Base-by-base conservation (phyloP, 495 filamentous ascomycete genomes). In the Xylaria castorea region DNA sequence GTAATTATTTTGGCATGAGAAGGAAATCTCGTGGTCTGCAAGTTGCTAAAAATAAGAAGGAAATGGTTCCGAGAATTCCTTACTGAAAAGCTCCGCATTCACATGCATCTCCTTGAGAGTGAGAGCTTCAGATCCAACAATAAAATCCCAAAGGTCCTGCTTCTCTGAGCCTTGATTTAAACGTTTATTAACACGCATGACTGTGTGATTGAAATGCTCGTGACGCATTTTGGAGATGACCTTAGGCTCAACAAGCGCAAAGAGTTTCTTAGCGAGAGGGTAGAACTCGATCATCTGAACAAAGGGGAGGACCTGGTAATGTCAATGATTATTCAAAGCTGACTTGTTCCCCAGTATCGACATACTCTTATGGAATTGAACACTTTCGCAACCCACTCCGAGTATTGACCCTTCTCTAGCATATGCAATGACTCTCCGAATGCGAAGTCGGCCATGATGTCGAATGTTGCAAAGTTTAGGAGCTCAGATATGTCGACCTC, bases 391-490 rank as follows among this genome's bases (percentile, higher is more conserved):
- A 70, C 55, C 68, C 68, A 70, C 1, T 55, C 50, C 1, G 42
- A 50, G 57, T 70, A 70, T 36, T 70, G 50, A 5, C 32, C 38
- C 57, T 34, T 60, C 57, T 70, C 68, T n/a, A 87, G 76, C 60
- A 83, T 82, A 5, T 79, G 79, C 51, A 87, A 85, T 0, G 85
- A 76, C 61, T 86, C 78, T 0, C 85, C 85, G 61, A 86, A 85
- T 2, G 82, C 80, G 5, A 87, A 71, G 63, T 87, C 84, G 0
- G 85, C 85, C 58, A 86, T 85, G 25, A 87, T 79, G 61, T 86
- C 85, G 63, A 87, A 87, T 0, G 83, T 86, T 16, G 75, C 76
- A 66, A 79, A 85, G 61, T 86, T 70, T 6, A 70, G 16, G 18
- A 70, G 58, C 27, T 70, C 25, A 6, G 58, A 27, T 83, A 73